A percentile compares a stretch with the other conserved stretches of the same genome.
These are phyloP conservation scores for Earliella scabrosa DNA, from an alignment of 1,284 basidiomycete genomes.

Conservation along the genomic window DNA sequence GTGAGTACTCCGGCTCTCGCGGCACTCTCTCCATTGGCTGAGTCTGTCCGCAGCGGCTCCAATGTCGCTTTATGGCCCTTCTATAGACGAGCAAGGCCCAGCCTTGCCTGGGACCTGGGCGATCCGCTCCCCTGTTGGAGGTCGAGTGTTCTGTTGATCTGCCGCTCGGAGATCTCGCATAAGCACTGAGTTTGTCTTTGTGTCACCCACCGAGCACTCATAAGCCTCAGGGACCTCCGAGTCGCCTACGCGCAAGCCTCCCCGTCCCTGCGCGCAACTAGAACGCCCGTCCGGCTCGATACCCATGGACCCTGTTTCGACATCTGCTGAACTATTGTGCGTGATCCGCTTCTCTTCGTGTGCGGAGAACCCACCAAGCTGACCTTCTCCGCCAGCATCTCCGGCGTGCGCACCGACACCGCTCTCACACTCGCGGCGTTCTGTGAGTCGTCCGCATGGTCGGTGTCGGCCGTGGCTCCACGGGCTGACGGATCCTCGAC, in stretches of 20 bases:
- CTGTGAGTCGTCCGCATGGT: slow-evolving; percentile 5
- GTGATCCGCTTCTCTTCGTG: neutral
- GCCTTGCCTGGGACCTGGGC: no score
- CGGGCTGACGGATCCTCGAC: neutral
- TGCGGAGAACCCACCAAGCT: no score
- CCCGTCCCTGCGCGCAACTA: no score
- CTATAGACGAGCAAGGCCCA: neutral
- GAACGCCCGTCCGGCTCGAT: no score
- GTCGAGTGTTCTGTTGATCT: no score
- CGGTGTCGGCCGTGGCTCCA: neutral
- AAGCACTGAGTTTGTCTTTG: no score
- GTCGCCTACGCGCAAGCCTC: no score
- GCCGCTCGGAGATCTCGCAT: no score
- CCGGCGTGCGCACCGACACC: slow-evolving; percentile 15
- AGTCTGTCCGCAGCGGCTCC: neutral
- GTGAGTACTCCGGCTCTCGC: neutral
- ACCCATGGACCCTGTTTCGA: neutral
- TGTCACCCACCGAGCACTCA: no score
- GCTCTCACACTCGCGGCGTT: slow-evolving; percentile 18
- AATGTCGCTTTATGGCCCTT: neutral
- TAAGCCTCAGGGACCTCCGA: no score
- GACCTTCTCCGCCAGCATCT: no score
- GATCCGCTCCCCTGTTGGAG: no score
- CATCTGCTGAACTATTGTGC: slow-evolving; percentile 2
- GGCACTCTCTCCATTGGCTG: neutral